Percentiles rank a stretch among this genome's conserved stretches.
phyloP scores from a whole-genome alignment of 345 rosid genomes.

The Geranium rotundifolium region DNA sequence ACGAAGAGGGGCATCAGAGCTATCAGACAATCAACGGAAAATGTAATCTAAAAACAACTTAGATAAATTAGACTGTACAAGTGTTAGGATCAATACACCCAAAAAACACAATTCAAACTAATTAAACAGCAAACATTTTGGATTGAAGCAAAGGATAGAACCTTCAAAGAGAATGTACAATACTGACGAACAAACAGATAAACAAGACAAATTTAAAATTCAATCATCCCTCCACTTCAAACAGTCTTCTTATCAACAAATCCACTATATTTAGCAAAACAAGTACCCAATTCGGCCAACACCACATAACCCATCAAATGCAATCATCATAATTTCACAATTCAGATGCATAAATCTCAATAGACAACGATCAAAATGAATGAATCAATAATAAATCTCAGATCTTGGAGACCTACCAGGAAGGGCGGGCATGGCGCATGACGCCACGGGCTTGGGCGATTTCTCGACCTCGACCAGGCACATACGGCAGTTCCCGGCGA shows the following conservation, averaged over 20 bases:
- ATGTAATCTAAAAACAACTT: not conserved
- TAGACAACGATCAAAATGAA: too few species aligned
- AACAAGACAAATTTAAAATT: not conserved
- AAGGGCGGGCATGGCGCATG: slow-evolving; percentile 99
- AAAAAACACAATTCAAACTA: too few species aligned
- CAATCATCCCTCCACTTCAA: not conserved
- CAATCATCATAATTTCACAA: too few species aligned
- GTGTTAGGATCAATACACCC: not conserved
- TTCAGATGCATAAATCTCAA: too few species aligned
- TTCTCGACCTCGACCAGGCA: slow-evolving; percentile 99
- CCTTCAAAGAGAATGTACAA: not conserved
- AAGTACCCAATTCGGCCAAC: not conserved
- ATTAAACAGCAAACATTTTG: too few species aligned
- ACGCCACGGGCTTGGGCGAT: slow-evolving; percentile 97
- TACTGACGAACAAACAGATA: not conserved
- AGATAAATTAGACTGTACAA: not conserved
- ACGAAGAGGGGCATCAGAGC: not conserved
- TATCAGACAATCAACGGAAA: too few species aligned
- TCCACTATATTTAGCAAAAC: not conserved
- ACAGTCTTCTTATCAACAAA: not conserved
- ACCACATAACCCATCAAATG: not conserved
- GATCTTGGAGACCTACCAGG: slow-evolving; percentile 40
- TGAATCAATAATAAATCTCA: not conserved
- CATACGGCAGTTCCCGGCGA: slow-evolving; percentile 98
- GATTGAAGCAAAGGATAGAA: not conserved